These are phyloP conservation scores for Thamnidium elegans DNA, from an alignment of 192 early-diverging fungal species.

Conservation along the genomic window DNA sequence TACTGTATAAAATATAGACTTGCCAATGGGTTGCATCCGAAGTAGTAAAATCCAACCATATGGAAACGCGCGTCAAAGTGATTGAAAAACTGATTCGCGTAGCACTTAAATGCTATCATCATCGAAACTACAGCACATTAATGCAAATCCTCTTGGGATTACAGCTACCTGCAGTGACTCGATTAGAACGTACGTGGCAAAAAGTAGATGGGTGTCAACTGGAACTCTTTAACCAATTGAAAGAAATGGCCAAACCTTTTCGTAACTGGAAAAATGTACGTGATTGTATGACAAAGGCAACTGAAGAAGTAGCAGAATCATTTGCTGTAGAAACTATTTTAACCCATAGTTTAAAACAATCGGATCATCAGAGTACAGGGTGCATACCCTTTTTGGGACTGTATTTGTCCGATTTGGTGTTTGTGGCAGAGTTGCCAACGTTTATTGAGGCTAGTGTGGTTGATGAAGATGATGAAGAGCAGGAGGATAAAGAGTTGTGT, in stretches of 20 bases:
- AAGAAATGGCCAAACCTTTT: constrained; percentile 48
- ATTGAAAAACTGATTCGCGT: constrained; percentile 64
- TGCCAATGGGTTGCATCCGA: constrained; percentile 61
- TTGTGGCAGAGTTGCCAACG: constrained; percentile 56
- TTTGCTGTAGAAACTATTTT: constrained; percentile 32
- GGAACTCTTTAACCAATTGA: constrained; percentile 48
- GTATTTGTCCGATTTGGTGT: constrained; percentile 57
- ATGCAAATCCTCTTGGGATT: constrained; percentile 58
- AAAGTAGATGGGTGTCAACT: constrained; percentile 42
- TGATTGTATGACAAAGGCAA: constrained; percentile 52
- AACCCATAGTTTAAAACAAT: constrained; percentile 19
- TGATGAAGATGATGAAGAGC: not conserved
- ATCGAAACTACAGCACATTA: constrained; percentile 58
- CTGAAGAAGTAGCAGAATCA: constrained; percentile 43
- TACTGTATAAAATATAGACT: constrained; percentile 4
- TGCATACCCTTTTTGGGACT: constrained; percentile 61
- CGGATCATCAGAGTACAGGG: constrained; percentile 31
- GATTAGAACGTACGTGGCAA: constrained; percentile 54
- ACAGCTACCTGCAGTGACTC: constrained; percentile 51
- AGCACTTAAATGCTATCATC: constrained; percentile 58
- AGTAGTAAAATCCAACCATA: constrained; percentile 42
- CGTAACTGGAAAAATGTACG: constrained; percentile 58
- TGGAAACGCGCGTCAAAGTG: constrained; percentile 48
- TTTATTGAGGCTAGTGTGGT: constrained; percentile 36
- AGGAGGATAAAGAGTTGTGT: constrained; percentile 4